Percentiles rank a stretch among this genome's conserved stretches.
phyloP scores from a whole-genome alignment of 2,329 filamentous ascomycete species.

The Aspergillus ochraceus region DNA sequence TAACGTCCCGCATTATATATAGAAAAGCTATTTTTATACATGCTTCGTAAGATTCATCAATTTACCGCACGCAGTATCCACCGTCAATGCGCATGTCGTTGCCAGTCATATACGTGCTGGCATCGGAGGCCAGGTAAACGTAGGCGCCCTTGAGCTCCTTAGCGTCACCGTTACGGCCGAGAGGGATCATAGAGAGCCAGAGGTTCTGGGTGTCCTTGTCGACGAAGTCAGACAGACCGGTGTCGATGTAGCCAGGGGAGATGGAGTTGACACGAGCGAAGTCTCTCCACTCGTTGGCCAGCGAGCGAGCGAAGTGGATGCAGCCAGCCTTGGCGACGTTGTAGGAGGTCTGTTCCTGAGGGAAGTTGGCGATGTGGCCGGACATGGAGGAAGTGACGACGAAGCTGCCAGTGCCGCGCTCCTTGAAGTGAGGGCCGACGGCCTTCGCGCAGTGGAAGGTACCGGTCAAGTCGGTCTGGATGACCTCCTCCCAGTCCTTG shows the following conservation, averaged over 20 bases:
- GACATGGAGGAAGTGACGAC: conserved; percentile 67
- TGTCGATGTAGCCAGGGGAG: conserved; percentile 69
- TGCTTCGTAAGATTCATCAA: background rate
- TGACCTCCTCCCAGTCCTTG: conserved; percentile 72
- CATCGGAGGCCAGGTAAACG: conserved; percentile 50
- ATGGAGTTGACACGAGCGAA: conserved; percentile 69
- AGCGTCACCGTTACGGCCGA: conserved; percentile 62
- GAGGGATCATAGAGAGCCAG: conserved; percentile 61
- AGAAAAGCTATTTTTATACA: conserved; percentile 10
- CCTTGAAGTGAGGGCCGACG: conserved; percentile 75
- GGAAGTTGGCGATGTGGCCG: conserved; percentile 56
- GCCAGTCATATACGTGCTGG: conserved; percentile 52
- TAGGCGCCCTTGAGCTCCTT: conserved; percentile 65
- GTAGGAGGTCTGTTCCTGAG: conserved; percentile 67
- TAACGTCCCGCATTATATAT: background rate
- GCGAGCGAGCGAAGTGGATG: conserved; percentile 62
- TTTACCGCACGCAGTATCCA: conserved; percentile 48
- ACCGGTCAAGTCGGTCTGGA: conserved; percentile 85
- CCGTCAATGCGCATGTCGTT: conserved; percentile 51
- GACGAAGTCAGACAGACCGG: conserved; percentile 66
- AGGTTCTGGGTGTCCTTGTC: conserved; percentile 57
- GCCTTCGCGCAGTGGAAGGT: conserved; percentile 84
- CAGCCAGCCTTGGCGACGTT: conserved; percentile 67
- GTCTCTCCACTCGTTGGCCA: conserved; percentile 70
- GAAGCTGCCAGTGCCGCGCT: conserved; percentile 63